Conservation (phyloP, 139 green algal species). For the Volvox reticuliferus region DNA sequence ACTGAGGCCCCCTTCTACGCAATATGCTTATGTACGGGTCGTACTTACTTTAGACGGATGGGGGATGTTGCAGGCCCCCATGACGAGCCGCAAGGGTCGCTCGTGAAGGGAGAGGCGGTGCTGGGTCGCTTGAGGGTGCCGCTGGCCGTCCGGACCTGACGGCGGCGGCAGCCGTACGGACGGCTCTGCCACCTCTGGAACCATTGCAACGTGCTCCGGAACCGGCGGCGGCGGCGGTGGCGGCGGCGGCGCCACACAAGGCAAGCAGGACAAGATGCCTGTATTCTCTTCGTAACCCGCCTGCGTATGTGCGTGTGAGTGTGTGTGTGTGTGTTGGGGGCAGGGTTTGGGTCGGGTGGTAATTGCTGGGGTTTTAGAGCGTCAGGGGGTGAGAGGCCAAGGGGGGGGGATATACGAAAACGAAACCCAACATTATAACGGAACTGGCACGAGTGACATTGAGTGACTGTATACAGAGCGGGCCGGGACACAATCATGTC, state of each 20-base stretch:
- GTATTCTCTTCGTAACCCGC: conserved; percentile 2
- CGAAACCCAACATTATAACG: no score
- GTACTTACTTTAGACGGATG: conserved; percentile 6
- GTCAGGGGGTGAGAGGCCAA: no score
- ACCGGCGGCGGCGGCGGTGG: conserved; percentile 20
- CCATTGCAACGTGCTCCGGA: conserved; percentile 17
- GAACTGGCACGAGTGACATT: no score
- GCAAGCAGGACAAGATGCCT: not conserved
- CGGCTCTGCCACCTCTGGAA: conserved; percentile 24
- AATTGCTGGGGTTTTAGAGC: no score
- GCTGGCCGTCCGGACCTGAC: not conserved
- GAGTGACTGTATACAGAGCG: no score
- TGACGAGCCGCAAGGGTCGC: not conserved
- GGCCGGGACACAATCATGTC: no score
- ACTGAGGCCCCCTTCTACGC: no score
- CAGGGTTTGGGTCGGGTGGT: no score
- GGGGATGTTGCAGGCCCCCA: conserved; percentile 38
- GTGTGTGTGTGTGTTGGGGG: not conserved
- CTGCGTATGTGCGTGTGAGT: not conserved
- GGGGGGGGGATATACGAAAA: no score
- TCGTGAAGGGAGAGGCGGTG: not conserved
- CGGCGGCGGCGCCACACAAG: not conserved
- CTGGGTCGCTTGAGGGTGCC: not conserved
- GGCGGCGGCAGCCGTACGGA: not conserved
- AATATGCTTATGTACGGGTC: no score